These are phyloP conservation scores for Solanum hybrid DNA, from an alignment of 305 asterid genomes.

Conservation along the genomic window DNA sequence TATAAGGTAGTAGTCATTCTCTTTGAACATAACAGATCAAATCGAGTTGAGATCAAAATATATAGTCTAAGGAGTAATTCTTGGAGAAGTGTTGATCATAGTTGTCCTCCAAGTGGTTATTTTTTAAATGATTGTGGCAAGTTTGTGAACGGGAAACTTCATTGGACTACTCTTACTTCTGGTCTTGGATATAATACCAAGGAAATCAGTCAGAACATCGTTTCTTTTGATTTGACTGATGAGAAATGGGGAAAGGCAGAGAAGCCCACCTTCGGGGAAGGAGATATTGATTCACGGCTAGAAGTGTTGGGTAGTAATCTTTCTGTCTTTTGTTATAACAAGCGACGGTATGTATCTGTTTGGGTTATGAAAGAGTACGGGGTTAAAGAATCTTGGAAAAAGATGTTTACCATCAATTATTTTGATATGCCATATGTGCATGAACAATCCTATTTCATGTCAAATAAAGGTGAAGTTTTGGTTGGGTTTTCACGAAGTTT, in stretches of 20 bases:
- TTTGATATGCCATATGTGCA: neutral
- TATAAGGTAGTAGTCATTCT: too few relatives aligned
- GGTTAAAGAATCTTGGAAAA: constrained; percentile 28
- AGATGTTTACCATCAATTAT: constrained; percentile 11
- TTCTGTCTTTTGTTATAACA: constrained; percentile 20
- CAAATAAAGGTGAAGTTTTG: constrained; percentile 31
- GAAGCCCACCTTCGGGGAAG: constrained; percentile 6
- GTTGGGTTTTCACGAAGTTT: constrained; percentile 13
- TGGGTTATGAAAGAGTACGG: constrained; percentile 46
- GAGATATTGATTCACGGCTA: constrained; percentile 7
- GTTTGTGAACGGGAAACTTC: constrained; percentile 41
- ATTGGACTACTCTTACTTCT: constrained; percentile 19
- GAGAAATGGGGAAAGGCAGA: neutral
- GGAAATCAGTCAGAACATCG: too few relatives aligned
- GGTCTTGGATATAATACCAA: neutral
- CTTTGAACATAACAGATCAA: neutral
- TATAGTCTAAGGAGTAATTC: neutral
- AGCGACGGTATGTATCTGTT: constrained; percentile 5
- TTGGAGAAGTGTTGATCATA: neutral
- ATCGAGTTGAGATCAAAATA: neutral
- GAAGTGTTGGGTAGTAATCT: constrained; percentile 35
- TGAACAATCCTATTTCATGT: constrained; percentile 7
- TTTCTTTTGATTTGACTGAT: neutral
- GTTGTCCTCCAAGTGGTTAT: neutral
- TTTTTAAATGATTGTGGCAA: neutral